Evolutionary conservation across 768 basidiomycete species (phyloP).

Genomic region (Macrolepiota albuminosa): DNA sequence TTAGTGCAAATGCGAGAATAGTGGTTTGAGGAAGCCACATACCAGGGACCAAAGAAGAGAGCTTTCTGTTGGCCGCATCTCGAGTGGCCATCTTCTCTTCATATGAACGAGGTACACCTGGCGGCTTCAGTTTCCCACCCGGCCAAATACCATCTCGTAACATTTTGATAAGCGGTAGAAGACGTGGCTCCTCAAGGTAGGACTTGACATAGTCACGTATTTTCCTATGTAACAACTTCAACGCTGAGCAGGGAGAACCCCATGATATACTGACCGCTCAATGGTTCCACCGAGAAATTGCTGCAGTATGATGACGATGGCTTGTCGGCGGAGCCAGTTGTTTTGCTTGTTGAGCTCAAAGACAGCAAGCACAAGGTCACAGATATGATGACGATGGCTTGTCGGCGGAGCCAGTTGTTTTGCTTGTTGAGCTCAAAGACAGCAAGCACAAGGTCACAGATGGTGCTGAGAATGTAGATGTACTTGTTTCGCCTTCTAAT

Average conservation of each 20-base stretch:
- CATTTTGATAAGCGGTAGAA: constrained; percentile 59
- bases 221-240: constrained; percentile 49
- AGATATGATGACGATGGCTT: constrained; percentile 97
- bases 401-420: constrained; percentile 93
- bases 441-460: constrained; percentile 89
- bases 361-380: constrained; percentile 86
- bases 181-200: constrained; percentile 61
- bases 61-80: constrained; percentile 85
- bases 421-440: constrained; percentile 94
- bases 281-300: constrained; percentile 95
- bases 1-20: not conserved
- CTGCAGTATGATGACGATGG: constrained; percentile 93
- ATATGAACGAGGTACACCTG: constrained; percentile 59
- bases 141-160: constrained; percentile 84
- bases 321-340: constrained; percentile 94
- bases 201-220: constrained; percentile 72
- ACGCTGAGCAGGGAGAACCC: not conserved
- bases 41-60: constrained; percentile 93
- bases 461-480: constrained; percentile 88
- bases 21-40: constrained; percentile 2
- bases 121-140: constrained; percentile 65
- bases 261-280: constrained; percentile 61
- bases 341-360: constrained; percentile 96
- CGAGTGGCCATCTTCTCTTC: constrained; percentile 79
- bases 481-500: constrained; percentile 83